A percentile compares a stretch with the other conserved stretches of the same genome.
Evolutionary conservation across 768 basidiomycete genomes (phyloP).

Genomic region (Lactarius pseudohatsudake): DNA sequence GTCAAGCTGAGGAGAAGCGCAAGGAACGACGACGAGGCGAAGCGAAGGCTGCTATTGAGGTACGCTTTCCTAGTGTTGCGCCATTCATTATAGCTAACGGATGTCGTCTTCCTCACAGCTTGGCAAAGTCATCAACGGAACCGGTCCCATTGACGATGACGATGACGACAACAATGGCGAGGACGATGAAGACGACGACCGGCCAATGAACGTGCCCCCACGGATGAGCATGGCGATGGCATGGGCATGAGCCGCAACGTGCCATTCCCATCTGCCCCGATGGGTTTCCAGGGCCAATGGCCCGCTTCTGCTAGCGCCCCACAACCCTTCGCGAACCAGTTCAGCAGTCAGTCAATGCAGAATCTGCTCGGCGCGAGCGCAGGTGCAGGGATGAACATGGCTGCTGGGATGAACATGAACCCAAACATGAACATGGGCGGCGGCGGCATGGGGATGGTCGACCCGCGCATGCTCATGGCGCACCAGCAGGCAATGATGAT

Average conservation of each 20-base stretch:
- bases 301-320: slow-evolving; percentile 18
- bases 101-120: slow-evolving; percentile 47
- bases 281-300: slow-evolving; percentile 38
- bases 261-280: slow-evolving; percentile 27
- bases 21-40: slow-evolving; percentile 75
- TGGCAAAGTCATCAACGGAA: slow-evolving; percentile 85
- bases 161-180: slow-evolving; percentile 32
- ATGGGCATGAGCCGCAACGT: slow-evolving; percentile 29
- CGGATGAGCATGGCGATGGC: slow-evolving; percentile 41
- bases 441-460: slow-evolving; percentile 17
- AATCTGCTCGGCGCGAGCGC: slow-evolving; percentile 46
- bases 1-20: slow-evolving; percentile 53
- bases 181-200: slow-evolving; percentile 34
- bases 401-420: slow-evolving; percentile 5
- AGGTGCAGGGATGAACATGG: background rate
- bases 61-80: slow-evolving; percentile 38
- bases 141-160: slow-evolving; percentile 54
- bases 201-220: slow-evolving; percentile 28
- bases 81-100: background rate
- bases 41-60: slow-evolving; percentile 87
- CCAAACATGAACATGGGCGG: slow-evolving; percentile 18
- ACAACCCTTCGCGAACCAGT: slow-evolving; percentile 33
- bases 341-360: slow-evolving; percentile 41
- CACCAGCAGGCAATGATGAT: slow-evolving; percentile 87
- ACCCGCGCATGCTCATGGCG: slow-evolving; percentile 47